Evolutionary conservation across 441 rosid species (phyloP).

Genomic region (Eugenia klotzschiana): DNA sequence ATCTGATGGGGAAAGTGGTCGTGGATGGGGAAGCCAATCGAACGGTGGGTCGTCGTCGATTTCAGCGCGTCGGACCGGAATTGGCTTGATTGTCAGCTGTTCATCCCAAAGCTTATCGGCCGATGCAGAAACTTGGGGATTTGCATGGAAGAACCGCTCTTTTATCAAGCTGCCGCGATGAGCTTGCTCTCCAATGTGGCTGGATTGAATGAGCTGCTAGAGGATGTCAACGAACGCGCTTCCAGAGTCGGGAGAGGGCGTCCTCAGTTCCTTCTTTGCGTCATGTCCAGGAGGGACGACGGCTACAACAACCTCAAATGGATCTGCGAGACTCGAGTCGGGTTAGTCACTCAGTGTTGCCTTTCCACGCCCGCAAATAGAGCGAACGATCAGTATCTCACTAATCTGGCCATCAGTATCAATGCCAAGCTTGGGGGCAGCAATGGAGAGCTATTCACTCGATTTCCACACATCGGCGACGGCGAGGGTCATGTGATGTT

Average conservation of each 20-base stretch:
- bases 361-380: constrained; percentile 25
- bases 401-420: constrained; percentile 64
- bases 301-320: constrained; percentile 81
- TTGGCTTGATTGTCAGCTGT: constrained; percentile 8
- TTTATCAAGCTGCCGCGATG: constrained; percentile 24
- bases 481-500: constrained; percentile 51
- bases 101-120: constrained; percentile 23
- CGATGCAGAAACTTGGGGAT: constrained; percentile 51
- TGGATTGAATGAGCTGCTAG: constrained; percentile 27
- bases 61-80: constrained; percentile 28
- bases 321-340: constrained; percentile 59
- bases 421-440: constrained; percentile 88
- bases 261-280: constrained; percentile 50
- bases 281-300: constrained; percentile 42
- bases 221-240: background rate
- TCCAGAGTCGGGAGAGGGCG: constrained; percentile 4
- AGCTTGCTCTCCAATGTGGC: constrained; percentile 18
- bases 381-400: constrained; percentile 42
- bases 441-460: constrained; percentile 48
- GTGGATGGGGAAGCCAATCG: constrained; percentile 50
- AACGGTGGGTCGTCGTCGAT: constrained; percentile 67
- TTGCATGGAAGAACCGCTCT: constrained; percentile 31
- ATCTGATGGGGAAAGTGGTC: constrained; percentile 41
- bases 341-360: constrained; percentile 74
- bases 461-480: constrained; percentile 25